Base-by-base conservation (phyloP, 2,329 filamentous ascomycete genomes). In the Fusarium drepaniforme region DNA sequence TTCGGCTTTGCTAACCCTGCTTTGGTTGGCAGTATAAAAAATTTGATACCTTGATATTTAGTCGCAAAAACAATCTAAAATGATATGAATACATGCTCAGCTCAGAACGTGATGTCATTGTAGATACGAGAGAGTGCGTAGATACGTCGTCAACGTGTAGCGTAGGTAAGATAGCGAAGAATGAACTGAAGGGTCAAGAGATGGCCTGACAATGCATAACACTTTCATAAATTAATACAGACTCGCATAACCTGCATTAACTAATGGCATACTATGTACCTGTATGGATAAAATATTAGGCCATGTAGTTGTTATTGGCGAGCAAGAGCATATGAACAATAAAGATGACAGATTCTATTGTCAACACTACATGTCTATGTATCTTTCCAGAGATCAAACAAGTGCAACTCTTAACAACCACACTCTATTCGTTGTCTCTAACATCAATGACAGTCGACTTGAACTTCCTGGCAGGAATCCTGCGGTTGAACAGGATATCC, bases 341-440 rank as follows among this genome's bases (percentile, higher is more conserved):
- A n/a, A 51, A 51, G 25, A 51, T 51, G 46, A 30, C 44, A 25
- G 44, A 8, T 49, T 49, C 44, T 49, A 49, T 25, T 25, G 15
- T 25, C 21, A 33, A 33, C 30, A 25, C 44, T 49, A 21, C 21
- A 49, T 38, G 37, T 49, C 44, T 49, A n/a, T 30, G 5, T 30
- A 2, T 51, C 9, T n/a, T 51, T 18, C 16, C 11, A 30, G 9
- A n/a, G 46, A 51, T 16, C 23, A 49, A 16, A 25, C 13, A 49
- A 16, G 44, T 25, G 21, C 21, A 49, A 11, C 44, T 49, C 44
- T 49, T 49, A 8, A 58, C 8, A 35, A 15, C 44, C 33, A n/a
- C 28, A 16, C 51, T 40, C 62, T 92, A 92, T 85, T 91, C 88
- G 80, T 93, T 89, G 75, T 91, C 90, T 21, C 88, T 81, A 66